These are phyloP conservation scores for Globisporangium orthogonon DNA, from an alignment of 352 stramenopile species.

Conservation along the genomic window DNA sequence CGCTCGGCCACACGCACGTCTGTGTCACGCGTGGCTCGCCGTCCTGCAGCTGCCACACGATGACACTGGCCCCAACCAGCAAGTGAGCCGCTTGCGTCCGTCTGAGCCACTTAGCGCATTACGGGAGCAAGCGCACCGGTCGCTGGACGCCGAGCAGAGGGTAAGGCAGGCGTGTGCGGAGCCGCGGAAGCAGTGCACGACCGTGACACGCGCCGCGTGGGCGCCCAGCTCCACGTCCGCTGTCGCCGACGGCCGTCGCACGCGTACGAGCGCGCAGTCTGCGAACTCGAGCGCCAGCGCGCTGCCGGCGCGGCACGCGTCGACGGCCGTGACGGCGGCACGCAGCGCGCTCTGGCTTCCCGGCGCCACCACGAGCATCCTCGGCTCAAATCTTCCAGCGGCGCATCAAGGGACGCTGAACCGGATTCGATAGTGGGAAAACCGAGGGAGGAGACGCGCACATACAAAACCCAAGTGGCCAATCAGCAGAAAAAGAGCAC, in stretches of 20 bases:
- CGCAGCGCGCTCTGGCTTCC: slow-evolving; percentile 44
- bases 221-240: slow-evolving; percentile 45
- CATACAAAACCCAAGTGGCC: neutral
- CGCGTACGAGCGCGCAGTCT: slow-evolving; percentile 40
- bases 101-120: neutral
- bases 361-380: slow-evolving; percentile 34
- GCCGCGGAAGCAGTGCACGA: slow-evolving; percentile 22
- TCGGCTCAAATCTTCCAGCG: neutral
- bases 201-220: slow-evolving; percentile 36
- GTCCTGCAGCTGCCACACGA: slow-evolving; percentile 53
- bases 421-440: neutral
- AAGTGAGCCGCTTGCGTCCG: no score
- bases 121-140: slow-evolving; percentile 33
- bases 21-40: slow-evolving; percentile 19
- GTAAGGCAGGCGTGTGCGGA: slow-evolving; percentile 11
- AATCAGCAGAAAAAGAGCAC: neutral
- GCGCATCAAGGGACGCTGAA: neutral
- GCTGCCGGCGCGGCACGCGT: slow-evolving; percentile 25
- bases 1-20: slow-evolving; percentile 29
- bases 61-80: slow-evolving; percentile 24
- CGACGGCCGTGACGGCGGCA: slow-evolving; percentile 29
- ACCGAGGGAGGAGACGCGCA: neutral
- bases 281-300: slow-evolving; percentile 43
- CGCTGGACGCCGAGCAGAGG: slow-evolving; percentile 56
- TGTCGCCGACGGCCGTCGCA: slow-evolving; percentile 11